Conservation (phyloP, 805 yeast genomes). For the Vanderwaltozyma verrucispora region DNA sequence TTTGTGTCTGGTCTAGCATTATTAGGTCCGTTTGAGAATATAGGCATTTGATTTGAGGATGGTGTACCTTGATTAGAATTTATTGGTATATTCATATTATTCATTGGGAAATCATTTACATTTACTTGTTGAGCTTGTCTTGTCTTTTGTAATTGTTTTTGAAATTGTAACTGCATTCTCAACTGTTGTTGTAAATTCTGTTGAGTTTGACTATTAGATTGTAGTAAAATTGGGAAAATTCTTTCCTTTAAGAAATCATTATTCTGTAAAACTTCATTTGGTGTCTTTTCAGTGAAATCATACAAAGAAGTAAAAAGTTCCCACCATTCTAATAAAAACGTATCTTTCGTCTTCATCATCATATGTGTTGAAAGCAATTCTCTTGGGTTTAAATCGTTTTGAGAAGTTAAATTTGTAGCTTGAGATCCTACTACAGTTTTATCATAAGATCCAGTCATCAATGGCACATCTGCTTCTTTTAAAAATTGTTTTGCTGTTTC, state of each 20-base stretch:
- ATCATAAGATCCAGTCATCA: conserved; percentile 7
- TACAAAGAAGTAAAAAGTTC: conserved; percentile 38
- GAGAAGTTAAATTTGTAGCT: neutral
- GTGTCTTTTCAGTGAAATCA: conserved; percentile 32
- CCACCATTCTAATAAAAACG: conserved; percentile 51
- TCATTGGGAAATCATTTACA: neutral
- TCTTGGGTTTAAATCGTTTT: conserved; percentile 4
- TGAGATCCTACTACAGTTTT: neutral
- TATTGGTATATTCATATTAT: neutral
- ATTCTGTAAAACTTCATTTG: conserved; percentile 15
- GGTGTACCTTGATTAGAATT: neutral
- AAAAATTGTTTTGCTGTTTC: conserved; percentile 43
- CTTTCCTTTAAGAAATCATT: conserved; percentile 1
- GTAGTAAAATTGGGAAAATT: conserved; percentile 2
- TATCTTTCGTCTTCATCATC: conserved; percentile 35
- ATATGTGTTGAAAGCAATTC: conserved; percentile 23
- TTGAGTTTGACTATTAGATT: conserved; percentile 1
- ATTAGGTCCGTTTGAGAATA: neutral
- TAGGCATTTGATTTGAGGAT: neutral
- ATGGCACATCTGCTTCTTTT: conserved; percentile 36
- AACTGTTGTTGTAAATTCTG: neutral
- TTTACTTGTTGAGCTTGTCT: neutral
- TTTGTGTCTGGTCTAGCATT: neutral
- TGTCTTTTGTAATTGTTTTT: neutral
- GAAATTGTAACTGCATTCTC: neutral